Percentiles rank a stretch among this genome's conserved stretches.
Conservation (phyloP, 768 basidiomycete genomes). For the Suillus lakei region DNA sequence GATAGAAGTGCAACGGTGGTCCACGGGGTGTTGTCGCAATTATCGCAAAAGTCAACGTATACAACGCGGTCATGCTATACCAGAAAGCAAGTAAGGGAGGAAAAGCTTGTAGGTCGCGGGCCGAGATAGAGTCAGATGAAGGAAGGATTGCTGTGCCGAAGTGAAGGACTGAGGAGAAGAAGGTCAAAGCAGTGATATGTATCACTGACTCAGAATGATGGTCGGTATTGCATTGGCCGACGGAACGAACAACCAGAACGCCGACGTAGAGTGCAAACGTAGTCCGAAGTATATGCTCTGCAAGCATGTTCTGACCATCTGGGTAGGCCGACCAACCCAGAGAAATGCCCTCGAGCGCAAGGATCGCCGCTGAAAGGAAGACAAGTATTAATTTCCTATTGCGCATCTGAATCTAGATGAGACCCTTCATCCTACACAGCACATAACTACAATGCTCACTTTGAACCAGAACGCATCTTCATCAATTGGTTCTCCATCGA, state of each 20-base stretch:
- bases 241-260: slow-evolving; percentile 52
- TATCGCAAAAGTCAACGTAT: slow-evolving; percentile 49
- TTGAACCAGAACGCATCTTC: slow-evolving; percentile 63
- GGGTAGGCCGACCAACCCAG: slow-evolving; percentile 52
- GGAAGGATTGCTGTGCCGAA: slow-evolving; percentile 63
- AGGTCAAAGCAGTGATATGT: slow-evolving; percentile 64
- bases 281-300: slow-evolving; percentile 16
- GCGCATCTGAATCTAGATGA: slow-evolving; percentile 3
- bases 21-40: slow-evolving; percentile 64
- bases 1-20: slow-evolving; percentile 74
- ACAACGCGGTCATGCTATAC: slow-evolving; percentile 57
- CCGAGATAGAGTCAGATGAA: slow-evolving; percentile 39
- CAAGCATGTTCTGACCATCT: slow-evolving; percentile 37
- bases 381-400: slow-evolving; percentile 56
- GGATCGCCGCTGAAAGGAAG: slow-evolving; percentile 47
- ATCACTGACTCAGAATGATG: slow-evolving; percentile 53
- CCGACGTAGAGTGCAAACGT: slow-evolving; percentile 65
- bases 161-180: slow-evolving; percentile 50
- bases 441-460: slow-evolving; percentile 37
- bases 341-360: slow-evolving; percentile 55
- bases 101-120: slow-evolving; percentile 27
- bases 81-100: slow-evolving; percentile 44
- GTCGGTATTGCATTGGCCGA: slow-evolving; percentile 47
- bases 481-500: slow-evolving; percentile 70
- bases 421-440: neutral